phyloP scores from a whole-genome alignment of 2,329 filamentous ascomycete species.

The Penicillium sumatraense region DNA sequence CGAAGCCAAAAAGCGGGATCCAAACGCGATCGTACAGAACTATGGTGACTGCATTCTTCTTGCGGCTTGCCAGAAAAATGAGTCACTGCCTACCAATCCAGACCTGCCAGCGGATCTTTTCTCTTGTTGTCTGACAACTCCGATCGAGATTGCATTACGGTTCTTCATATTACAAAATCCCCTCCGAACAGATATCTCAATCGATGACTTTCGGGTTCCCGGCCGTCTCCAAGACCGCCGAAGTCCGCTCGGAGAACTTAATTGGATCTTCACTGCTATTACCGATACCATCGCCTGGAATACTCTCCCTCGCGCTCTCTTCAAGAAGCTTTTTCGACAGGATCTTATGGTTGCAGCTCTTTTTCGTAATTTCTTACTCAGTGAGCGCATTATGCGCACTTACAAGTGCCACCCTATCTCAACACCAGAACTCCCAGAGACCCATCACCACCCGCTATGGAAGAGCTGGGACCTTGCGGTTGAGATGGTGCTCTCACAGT shows the following conservation, averaged over 20 bases:
- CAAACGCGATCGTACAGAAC: slow-evolving; percentile 63
- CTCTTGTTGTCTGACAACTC: slow-evolving; percentile 92
- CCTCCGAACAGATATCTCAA: slow-evolving; percentile 66
- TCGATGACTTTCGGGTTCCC: slow-evolving; percentile 85
- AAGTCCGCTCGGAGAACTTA: slow-evolving; percentile 92
- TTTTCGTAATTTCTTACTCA: slow-evolving; percentile 93
- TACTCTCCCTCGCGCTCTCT: slow-evolving; percentile 82
- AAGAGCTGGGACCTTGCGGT: slow-evolving; percentile 97
- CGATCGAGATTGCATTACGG: slow-evolving; percentile 94
- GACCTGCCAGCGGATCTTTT: slow-evolving; percentile 92
- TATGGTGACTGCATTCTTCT: slow-evolving; percentile 91
- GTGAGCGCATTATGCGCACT: slow-evolving; percentile 92
- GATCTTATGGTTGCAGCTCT: slow-evolving; percentile 98
- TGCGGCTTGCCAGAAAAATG: slow-evolving; percentile 85
- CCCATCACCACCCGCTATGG: slow-evolving; percentile 93
- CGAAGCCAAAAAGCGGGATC: slow-evolving; percentile 75
- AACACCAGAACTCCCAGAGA: slow-evolving; percentile 88
- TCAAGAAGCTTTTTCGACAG: slow-evolving; percentile 96
- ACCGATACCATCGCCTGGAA: slow-evolving; percentile 99
- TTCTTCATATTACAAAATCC: slow-evolving; percentile 97
- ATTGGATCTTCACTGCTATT: slow-evolving; percentile 99
- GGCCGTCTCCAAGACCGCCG: slow-evolving; percentile 89
- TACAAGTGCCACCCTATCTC: slow-evolving; percentile 96
- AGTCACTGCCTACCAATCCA: slow-evolving; percentile 93
- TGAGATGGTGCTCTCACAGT: slow-evolving; percentile 88